Conservation (phyloP, 345 rosid species). For the Arabis alpina region DNA sequence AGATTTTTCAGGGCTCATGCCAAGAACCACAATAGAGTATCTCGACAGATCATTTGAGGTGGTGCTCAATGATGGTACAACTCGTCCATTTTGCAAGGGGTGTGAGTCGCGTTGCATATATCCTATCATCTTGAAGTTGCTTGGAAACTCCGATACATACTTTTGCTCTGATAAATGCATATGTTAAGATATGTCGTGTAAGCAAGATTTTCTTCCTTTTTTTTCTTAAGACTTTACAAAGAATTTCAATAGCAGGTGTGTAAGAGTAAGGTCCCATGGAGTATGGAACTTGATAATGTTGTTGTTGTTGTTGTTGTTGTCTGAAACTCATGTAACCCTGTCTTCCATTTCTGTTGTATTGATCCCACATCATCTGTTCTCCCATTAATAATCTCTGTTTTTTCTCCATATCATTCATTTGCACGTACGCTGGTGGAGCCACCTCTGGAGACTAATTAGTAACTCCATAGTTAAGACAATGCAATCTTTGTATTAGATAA, state of each 20-base stretch:
- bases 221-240: not conserved
- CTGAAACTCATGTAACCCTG: conserved; percentile 47
- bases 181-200: too few species aligned
- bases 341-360: conserved; percentile 63
- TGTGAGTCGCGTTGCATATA: conserved; percentile 1
- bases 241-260: conserved; percentile 29
- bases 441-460: conserved; percentile 42
- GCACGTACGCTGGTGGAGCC: conserved; percentile 44
- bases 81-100: not conserved
- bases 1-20: conserved; percentile 1
- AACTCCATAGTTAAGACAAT: not conserved
- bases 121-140: not conserved
- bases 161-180: not conserved
- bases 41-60: not conserved
- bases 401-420: conserved; percentile 71
- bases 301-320: conserved; percentile 33
- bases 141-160: not conserved
- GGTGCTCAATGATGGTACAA: not conserved
- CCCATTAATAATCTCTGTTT: conserved; percentile 61
- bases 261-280: conserved; percentile 38
- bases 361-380: conserved; percentile 75
- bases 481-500: not conserved
- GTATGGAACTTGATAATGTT: conserved; percentile 26
- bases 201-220: not conserved
- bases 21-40: not conserved